Conservation (phyloP, 441 rosid species). For the Hura crepitans region DNA sequence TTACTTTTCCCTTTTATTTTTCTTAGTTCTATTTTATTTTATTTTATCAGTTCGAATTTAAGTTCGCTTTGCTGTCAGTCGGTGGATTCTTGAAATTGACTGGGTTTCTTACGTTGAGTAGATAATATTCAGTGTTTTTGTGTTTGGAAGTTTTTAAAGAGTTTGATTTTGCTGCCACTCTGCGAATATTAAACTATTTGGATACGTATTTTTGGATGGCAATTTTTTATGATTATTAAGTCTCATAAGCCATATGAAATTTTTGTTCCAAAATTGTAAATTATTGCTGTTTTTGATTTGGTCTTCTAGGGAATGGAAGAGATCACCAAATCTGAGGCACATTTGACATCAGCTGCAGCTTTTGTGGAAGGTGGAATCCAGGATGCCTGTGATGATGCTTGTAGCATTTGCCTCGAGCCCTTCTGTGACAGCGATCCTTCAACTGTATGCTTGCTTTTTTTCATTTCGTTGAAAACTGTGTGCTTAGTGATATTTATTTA, state of each 20-base stretch:
- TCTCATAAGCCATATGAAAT: neutral
- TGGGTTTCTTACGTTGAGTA: neutral
- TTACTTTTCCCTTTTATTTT: neutral
- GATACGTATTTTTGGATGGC: neutral
- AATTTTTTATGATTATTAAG: neutral
- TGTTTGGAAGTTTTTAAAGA: too few species aligned
- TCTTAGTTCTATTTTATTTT: neutral
- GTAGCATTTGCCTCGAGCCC: slow-evolving; percentile 91
- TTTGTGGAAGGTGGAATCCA: slow-evolving; percentile 96
- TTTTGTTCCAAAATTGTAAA: neutral
- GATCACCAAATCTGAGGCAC: slow-evolving; percentile 44
- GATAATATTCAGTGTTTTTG: neutral
- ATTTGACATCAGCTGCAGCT: slow-evolving; percentile 85
- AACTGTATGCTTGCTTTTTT: too few species aligned
- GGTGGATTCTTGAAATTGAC: neutral
- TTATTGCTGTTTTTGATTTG: neutral
- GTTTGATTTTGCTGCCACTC: too few species aligned
- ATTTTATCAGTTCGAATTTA: neutral
- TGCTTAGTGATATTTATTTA: neutral
- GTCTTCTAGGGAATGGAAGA: slow-evolving; percentile 39
- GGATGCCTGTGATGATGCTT: slow-evolving; percentile 91
- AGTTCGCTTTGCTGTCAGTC: neutral
- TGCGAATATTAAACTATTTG: neutral
- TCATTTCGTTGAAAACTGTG: too few species aligned
- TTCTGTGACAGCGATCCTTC: slow-evolving; percentile 83